Evolutionary conservation across 768 basidiomycete genomes (phyloP).

Genomic region (Artomyces pyxidatus): DNA sequence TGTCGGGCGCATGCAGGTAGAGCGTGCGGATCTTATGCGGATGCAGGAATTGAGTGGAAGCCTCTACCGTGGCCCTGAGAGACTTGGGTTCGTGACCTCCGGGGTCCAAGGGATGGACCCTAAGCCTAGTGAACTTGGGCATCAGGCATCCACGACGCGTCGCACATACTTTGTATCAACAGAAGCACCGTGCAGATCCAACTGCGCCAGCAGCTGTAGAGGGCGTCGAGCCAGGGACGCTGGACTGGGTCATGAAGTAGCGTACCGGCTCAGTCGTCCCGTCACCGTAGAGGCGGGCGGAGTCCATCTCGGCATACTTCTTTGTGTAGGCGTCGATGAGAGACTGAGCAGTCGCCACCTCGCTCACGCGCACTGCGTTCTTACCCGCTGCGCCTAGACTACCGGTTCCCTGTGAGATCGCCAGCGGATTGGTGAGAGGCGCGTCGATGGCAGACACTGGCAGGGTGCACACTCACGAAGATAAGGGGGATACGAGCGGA

Average conservation of each 20-base stretch:
- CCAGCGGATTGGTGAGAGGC: too few species aligned
- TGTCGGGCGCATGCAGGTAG: slow-evolving; percentile 57
- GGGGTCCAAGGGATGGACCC: slow-evolving; percentile 30
- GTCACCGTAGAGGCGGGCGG: slow-evolving; percentile 40
- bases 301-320: slow-evolving; percentile 39
- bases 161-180: slow-evolving; percentile 45
- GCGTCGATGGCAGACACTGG: too few species aligned
- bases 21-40: slow-evolving; percentile 39
- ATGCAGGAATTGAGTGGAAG: slow-evolving; percentile 37
- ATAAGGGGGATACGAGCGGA: slow-evolving; percentile 17
- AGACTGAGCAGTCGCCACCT: slow-evolving; percentile 30
- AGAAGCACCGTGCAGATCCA: slow-evolving; percentile 31
- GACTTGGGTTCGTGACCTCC: slow-evolving; percentile 35
- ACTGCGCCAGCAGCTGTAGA: slow-evolving; percentile 30
- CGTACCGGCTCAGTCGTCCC: slow-evolving; percentile 49
- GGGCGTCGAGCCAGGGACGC: too few species aligned
- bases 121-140: too few species aligned
- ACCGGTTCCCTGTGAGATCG: slow-evolving; percentile 52
- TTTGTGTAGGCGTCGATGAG: slow-evolving; percentile 37
- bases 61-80: slow-evolving; percentile 35
- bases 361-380: slow-evolving; percentile 32
- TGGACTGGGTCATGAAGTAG: neutral
- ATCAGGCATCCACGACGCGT: too few species aligned
- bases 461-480: slow-evolving; percentile 19
- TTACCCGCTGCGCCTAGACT: slow-evolving; percentile 35